These are phyloP conservation scores for Aphanomyces euteiches DNA, from an alignment of 352 stramenopile genomes.

Conservation along the genomic window DNA sequence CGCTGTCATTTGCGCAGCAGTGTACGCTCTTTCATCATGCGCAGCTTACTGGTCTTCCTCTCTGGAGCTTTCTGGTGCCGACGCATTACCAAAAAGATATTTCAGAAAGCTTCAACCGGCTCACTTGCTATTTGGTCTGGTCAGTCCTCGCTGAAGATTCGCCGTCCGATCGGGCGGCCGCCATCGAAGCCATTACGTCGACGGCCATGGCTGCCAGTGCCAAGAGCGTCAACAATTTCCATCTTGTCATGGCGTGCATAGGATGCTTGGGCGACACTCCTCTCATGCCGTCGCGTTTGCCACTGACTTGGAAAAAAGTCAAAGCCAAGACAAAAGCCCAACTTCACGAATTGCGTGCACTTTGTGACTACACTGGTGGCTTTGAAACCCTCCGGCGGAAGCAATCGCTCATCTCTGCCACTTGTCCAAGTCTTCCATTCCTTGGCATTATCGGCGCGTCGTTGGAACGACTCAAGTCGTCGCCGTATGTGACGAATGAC, in stretches of 20 bases:
- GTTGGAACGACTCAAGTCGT: slow-evolving; percentile 53
- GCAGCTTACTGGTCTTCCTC: slow-evolving; percentile 44
- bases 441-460: slow-evolving; percentile 66
- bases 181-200: slow-evolving; percentile 67
- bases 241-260: slow-evolving; percentile 75
- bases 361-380: slow-evolving; percentile 66
- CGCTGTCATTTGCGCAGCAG: slow-evolving; percentile 53
- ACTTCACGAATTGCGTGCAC: slow-evolving; percentile 49
- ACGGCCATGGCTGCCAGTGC: slow-evolving; percentile 48
- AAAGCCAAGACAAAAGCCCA: slow-evolving; percentile 62
- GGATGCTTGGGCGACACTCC: slow-evolving; percentile 65
- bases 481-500: slow-evolving; percentile 44
- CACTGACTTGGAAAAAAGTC: slow-evolving; percentile 68
- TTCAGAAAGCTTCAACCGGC: slow-evolving; percentile 58
- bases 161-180: slow-evolving; percentile 58
- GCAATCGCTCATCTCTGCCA: slow-evolving; percentile 45
- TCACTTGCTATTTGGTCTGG: slow-evolving; percentile 71
- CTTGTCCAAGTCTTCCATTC: slow-evolving; percentile 58
- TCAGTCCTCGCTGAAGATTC: slow-evolving; percentile 66
- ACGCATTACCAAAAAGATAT: slow-evolving; percentile 50
- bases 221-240: slow-evolving; percentile 60
- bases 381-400: slow-evolving; percentile 67
- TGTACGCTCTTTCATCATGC: slow-evolving; percentile 60
- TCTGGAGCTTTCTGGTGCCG: slow-evolving; percentile 58
- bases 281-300: slow-evolving; percentile 63